Percentiles rank a stretch among this genome's conserved stretches.
phyloP scores from a whole-genome alignment of 176 grass and related monocot species.

The Phoenix roebelenii region DNA sequence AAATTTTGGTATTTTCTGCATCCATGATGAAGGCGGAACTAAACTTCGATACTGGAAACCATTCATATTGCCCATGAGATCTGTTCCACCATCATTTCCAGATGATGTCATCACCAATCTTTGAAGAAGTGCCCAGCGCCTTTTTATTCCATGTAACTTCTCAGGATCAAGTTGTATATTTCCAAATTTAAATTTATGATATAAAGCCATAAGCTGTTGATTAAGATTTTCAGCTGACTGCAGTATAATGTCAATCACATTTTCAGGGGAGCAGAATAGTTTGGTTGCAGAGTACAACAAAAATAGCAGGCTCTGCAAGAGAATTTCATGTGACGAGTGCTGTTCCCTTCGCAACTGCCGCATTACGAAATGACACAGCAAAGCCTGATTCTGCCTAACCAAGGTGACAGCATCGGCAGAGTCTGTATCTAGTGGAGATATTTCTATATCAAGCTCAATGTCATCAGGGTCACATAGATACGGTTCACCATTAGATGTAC shows the following conservation, averaged over 20 bases:
- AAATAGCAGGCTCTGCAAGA: constrained; percentile 79
- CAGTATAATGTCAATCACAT: constrained; percentile 80
- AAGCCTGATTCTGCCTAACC: constrained; percentile 81
- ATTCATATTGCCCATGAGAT: constrained; percentile 38
- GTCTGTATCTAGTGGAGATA: constrained; percentile 42
- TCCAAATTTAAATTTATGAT: constrained; percentile 37
- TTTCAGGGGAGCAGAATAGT: constrained; percentile 62
- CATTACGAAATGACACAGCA: constrained; percentile 65
- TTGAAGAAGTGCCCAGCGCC: constrained; percentile 68
- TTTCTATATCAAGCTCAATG: constrained; percentile 45
- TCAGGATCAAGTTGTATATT: constrained; percentile 43
- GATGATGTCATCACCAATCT: constrained; percentile 79
- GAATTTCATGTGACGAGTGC: constrained; percentile 59
- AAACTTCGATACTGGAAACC: constrained; percentile 70
- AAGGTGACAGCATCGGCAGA: constrained; percentile 79
- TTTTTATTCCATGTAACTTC: constrained; percentile 59
- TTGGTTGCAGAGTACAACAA: constrained; percentile 80
- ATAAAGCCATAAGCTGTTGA: constrained; percentile 52
- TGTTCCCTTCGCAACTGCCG: constrained; percentile 63
- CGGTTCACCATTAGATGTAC: constrained; percentile 31
- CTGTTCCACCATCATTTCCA: constrained; percentile 49
- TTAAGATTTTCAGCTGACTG: constrained; percentile 70
- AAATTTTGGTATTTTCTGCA: constrained; percentile 67
- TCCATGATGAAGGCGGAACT: constrained; percentile 76
- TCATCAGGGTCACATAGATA: constrained; percentile 33